Evolutionary conservation across 306 rosid species (phyloP), one percentile per base, ranked within the genome.

Genomic region (Lithocarpus polystachyus): DNA sequence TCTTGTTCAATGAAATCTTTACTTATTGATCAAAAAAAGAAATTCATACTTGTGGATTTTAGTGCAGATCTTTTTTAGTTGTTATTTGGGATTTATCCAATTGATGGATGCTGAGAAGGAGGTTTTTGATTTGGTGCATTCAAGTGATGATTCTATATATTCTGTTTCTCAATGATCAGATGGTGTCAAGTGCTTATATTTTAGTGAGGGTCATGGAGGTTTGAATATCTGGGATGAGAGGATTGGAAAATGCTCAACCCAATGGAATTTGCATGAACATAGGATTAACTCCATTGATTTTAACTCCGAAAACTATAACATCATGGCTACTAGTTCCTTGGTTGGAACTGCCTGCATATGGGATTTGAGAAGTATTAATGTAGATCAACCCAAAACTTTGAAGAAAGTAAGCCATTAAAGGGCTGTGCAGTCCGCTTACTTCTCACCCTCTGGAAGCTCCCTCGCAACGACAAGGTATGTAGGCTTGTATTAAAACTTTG

Each of bases 91-190:
- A 68, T 57, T 79, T 65, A 56, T 95, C 78, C 74, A 93, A 75
- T 24, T 81, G 54, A 90, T 95, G 99, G 99, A 95, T 84, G 94
- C 86, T 8, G 97, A 91, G 87, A 95, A 86, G 86, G 91, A 89
- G 89, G 80, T 85, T 35, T 95, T 95, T 88, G 91, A 95, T 85
- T 76, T 93, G 56, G 78, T 90, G 11, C 82, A 81, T 79, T 79
- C 80, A 5, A 26, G 90, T 73, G 90, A 88, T 54, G 75, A 83
- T 24, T 23, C 76, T 24, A 80, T 95, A 80, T 90, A 68, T 81
- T 71, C 90, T 17, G 86, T 90, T 31, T 79, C 92, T 20, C 97
- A 91, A 54, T 90, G 86, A 35, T 56, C 84, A 67, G 78, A 82
- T 69, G 89, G 91, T 62, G 72, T 67, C 5, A 89, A 91, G 65